Conservation (phyloP, 208 protist species). For the Leishmania tarentolae region DNA sequence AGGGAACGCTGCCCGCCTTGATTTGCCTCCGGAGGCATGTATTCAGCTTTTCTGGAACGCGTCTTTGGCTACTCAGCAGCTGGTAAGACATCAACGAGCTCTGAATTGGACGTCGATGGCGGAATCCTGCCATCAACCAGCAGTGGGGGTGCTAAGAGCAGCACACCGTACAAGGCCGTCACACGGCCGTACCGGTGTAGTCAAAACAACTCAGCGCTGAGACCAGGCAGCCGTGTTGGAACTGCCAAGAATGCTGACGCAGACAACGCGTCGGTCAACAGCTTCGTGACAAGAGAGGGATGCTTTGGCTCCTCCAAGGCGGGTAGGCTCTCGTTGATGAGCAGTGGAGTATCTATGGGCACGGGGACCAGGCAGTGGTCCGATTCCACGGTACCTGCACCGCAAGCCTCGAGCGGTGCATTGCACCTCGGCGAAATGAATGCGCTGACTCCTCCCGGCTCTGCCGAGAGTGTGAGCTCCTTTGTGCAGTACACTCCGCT, state of each 20-base stretch:
- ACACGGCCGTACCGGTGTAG: conserved; percentile 39
- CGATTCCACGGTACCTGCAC: neutral
- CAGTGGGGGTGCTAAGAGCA: conserved; percentile 7
- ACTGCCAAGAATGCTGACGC: neutral
- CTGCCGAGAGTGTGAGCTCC: neutral
- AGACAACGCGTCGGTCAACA: neutral
- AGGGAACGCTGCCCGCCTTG: neutral
- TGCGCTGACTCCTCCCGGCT: too few relatives aligned
- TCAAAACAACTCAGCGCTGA: neutral
- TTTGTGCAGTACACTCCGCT: neutral
- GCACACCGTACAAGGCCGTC: conserved; percentile 22
- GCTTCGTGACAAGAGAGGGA: neutral
- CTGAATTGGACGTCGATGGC: neutral
- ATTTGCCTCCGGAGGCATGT: conserved; percentile 4
- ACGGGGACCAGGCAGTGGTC: neutral
- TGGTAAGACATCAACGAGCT: neutral
- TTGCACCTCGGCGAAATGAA: neutral
- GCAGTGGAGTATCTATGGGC: neutral
- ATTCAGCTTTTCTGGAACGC: conserved; percentile 22
- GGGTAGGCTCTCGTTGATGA: neutral
- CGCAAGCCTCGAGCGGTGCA: neutral
- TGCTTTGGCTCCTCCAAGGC: neutral
- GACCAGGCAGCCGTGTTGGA: neutral
- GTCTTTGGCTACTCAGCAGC: conserved; percentile 13
- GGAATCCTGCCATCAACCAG: neutral